Percentiles rank a stretch among this genome's conserved stretches.
These are phyloP conservation scores for Polychaeton citri DNA, from an alignment of 2,329 filamentous ascomycete species.

Conservation along the genomic window DNA sequence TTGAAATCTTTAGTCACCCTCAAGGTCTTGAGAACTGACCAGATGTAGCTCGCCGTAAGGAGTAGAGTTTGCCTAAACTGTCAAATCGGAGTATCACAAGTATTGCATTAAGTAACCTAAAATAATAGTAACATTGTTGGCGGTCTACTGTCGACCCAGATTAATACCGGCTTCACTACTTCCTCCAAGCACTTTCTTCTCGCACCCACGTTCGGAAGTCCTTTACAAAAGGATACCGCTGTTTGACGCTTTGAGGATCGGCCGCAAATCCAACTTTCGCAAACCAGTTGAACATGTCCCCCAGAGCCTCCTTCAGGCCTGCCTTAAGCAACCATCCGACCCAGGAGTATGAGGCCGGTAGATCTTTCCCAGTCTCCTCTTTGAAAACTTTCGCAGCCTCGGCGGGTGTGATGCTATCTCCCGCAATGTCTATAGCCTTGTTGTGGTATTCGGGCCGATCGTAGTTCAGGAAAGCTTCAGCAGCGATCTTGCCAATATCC, in stretches of 20 bases:
- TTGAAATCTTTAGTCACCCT: no score
- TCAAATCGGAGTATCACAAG: no score
- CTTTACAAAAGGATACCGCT: constrained; percentile 32
- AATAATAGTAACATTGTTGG: no score
- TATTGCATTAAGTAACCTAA: no score
- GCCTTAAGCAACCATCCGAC: constrained; percentile 28
- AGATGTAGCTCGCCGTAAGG: no score
- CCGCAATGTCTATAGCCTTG: constrained; percentile 35
- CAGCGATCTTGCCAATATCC: constrained; percentile 40
- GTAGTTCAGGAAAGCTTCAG: constrained; percentile 34
- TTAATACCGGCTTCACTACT: no score
- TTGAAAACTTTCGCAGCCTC: constrained; percentile 34
- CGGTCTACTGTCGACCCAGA: no score
- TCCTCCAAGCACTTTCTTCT: constrained; percentile 33
- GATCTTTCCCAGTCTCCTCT: constrained; percentile 29
- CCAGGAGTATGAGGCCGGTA: constrained; percentile 30
- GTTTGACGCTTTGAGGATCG: constrained; percentile 32
- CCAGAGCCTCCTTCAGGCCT: constrained; percentile 22
- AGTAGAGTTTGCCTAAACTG: no score
- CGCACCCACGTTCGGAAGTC: constrained; percentile 36
- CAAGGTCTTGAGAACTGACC: no score
- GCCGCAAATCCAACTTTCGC: constrained; percentile 32
- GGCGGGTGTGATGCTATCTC: constrained; percentile 37
- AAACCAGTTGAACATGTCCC: constrained; percentile 34
- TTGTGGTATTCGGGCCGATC: constrained; percentile 27